Evolutionary conservation across 306 rosid genomes (phyloP).

Genomic region (Acacia melanoxylon): DNA sequence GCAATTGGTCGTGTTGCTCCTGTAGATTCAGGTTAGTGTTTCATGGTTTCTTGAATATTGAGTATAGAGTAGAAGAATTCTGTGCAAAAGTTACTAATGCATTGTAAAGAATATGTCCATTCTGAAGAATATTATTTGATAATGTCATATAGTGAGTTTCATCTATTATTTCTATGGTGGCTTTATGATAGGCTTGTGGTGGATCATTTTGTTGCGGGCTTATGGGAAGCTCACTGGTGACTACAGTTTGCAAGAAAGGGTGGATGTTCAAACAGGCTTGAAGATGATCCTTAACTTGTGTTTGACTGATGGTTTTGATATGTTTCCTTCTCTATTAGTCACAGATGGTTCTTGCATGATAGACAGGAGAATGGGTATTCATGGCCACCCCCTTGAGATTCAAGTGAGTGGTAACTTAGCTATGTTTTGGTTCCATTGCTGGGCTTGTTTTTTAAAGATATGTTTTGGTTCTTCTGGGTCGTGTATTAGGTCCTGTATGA

Average conservation of each 20-base stretch:
- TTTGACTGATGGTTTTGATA: constrained; percentile 86
- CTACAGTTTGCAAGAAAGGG: constrained; percentile 78
- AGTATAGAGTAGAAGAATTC: neutral
- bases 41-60: neutral
- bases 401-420: constrained; percentile 59
- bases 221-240: constrained; percentile 92
- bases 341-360: constrained; percentile 99
- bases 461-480: neutral
- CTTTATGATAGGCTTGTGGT: constrained; percentile 79
- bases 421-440: neutral
- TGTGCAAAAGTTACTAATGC: neutral
- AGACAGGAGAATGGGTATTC: constrained; percentile 98
- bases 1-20: constrained; percentile 99
- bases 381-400: constrained; percentile 98
- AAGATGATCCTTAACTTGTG: constrained; percentile 88
- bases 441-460: neutral
- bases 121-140: neutral
- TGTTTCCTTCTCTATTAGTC: constrained; percentile 94
- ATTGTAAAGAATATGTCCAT: neutral
- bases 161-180: neutral
- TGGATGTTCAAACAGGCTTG: constrained; percentile 92
- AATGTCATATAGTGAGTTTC: constrained; percentile 13
- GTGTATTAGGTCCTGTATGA: neutral
- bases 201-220: constrained; percentile 90
- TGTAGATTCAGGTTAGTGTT: constrained; percentile 87